phyloP scores from a whole-genome alignment of 2,329 filamentous ascomycete species.

The Epichloe festucae region DNA sequence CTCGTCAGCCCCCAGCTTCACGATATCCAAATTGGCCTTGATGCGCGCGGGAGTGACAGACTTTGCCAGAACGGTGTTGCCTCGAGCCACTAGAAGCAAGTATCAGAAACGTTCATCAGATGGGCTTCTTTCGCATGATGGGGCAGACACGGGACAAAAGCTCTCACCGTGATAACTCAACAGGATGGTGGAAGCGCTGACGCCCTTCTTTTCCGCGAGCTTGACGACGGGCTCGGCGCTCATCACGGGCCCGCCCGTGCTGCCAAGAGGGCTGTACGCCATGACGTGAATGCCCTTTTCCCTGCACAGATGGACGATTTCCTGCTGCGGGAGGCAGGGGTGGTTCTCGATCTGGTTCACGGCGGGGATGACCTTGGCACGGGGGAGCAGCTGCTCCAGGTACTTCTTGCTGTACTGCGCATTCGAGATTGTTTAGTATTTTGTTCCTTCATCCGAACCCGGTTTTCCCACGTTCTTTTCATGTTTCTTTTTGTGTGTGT shows the following conservation, averaged over 20 bases:
- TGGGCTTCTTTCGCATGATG: no score
- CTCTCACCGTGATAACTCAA: conserved; percentile 62
- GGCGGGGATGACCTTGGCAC: conserved; percentile 43
- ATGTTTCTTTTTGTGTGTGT: no score
- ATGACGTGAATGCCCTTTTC: conserved; percentile 58
- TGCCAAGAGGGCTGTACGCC: conserved; percentile 56
- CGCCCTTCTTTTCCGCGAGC: conserved; percentile 50
- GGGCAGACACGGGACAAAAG: conserved; percentile 16
- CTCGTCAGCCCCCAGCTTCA: conserved; percentile 53
- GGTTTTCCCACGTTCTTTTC: background rate
- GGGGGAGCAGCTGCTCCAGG: conserved; percentile 39
- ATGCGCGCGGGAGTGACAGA: conserved; percentile 57
- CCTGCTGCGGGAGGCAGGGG: conserved; percentile 56
- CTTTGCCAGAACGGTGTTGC: conserved; percentile 60
- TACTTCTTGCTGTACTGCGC: conserved; percentile 40
- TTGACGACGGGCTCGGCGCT: conserved; percentile 49
- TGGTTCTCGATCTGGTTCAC: conserved; percentile 67
- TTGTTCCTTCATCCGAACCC: no score
- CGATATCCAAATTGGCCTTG: conserved; percentile 54
- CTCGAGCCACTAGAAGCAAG: conserved; percentile 44
- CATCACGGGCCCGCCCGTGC: conserved; percentile 51
- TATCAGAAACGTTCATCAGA: no score
- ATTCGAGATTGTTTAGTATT: no score
- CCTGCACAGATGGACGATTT: conserved; percentile 56
- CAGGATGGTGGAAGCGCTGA: conserved; percentile 48